Percentiles rank a stretch among this genome's conserved stretches.
These are phyloP conservation scores for Harrya chromipes DNA, from an alignment of 768 basidiomycete genomes.

Conservation along the genomic window DNA sequence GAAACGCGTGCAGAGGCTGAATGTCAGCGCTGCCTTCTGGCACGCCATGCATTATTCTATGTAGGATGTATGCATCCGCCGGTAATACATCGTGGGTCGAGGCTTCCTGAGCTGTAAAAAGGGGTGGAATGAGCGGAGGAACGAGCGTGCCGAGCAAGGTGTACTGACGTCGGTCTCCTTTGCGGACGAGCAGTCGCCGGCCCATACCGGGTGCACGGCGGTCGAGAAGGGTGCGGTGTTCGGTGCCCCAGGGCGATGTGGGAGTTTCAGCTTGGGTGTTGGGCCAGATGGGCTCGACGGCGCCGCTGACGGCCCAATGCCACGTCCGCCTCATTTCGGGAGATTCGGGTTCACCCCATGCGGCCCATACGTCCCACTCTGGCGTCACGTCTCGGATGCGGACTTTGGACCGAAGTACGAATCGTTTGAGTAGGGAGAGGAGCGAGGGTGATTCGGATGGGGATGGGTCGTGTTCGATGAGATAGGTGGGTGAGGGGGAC, in stretches of 20 bases:
- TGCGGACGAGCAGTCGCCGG: slow-evolving; percentile 60
- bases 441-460: slow-evolving; percentile 59
- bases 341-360: slow-evolving; percentile 55
- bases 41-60: slow-evolving; percentile 78
- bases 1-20: slow-evolving; percentile 72
- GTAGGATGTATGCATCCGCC: slow-evolving; percentile 63
- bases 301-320: slow-evolving; percentile 65
- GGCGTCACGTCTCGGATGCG: slow-evolving; percentile 74
- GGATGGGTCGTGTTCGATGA: slow-evolving; percentile 70
- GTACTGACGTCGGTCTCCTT: slow-evolving; percentile 71
- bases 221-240: slow-evolving; percentile 54
- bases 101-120: slow-evolving; percentile 46
- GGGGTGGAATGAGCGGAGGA: slow-evolving; percentile 1
- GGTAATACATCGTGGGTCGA: slow-evolving; percentile 53
- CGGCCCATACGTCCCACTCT: slow-evolving; percentile 78
- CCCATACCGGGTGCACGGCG: slow-evolving; percentile 79
- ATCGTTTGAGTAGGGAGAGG: slow-evolving; percentile 71
- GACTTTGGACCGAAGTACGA: slow-evolving; percentile 86
- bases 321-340: slow-evolving; percentile 32
- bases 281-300: slow-evolving; percentile 74
- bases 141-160: background rate
- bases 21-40: slow-evolving; percentile 86
- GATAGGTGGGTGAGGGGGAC: slow-evolving; percentile 49
- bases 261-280: slow-evolving; percentile 17
- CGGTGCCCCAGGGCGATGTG: slow-evolving; percentile 58